These are phyloP conservation scores for Lentinula boryana DNA, from an alignment of 768 basidiomycete species.

Conservation along the genomic window DNA sequence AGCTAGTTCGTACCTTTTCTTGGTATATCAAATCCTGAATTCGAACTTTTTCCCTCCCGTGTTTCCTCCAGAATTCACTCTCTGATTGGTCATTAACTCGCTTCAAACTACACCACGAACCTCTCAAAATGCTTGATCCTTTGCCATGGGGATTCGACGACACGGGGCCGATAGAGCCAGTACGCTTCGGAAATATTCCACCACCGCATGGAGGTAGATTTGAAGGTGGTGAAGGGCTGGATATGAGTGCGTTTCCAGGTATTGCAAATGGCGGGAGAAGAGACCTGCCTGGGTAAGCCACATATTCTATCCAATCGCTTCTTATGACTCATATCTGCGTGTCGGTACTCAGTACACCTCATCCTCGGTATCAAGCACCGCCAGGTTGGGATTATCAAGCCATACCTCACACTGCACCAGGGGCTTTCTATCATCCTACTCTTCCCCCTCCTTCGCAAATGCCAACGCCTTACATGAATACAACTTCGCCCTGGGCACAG, in stretches of 20 bases:
- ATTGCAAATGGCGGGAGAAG: not conserved
- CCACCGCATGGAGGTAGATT: not conserved
- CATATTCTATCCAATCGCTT: not conserved
- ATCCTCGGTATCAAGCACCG: not conserved
- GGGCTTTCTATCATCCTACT: not conserved
- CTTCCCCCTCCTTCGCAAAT: not conserved
- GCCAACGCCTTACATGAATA: not conserved
- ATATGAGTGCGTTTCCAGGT: slow-evolving; percentile 1
- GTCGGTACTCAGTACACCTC: not conserved
- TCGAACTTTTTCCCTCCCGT: no score
- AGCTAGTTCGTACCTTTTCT: no score
- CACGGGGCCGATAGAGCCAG: not conserved
- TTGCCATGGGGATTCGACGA: not conserved
- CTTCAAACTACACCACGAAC: no score
- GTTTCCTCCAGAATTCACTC: no score
- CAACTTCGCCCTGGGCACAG: not conserved
- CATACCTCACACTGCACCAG: not conserved
- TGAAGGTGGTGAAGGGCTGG: not conserved
- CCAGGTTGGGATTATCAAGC: slow-evolving; percentile 2
- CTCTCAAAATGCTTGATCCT: no score
- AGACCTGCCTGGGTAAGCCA: not conserved
- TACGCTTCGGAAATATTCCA: not conserved
- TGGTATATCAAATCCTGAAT: no score
- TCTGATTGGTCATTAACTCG: no score
- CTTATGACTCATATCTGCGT: not conserved